Base-by-base conservation (phyloP, 352 stramenopile genomes). In the Pythium biforme region DNA sequence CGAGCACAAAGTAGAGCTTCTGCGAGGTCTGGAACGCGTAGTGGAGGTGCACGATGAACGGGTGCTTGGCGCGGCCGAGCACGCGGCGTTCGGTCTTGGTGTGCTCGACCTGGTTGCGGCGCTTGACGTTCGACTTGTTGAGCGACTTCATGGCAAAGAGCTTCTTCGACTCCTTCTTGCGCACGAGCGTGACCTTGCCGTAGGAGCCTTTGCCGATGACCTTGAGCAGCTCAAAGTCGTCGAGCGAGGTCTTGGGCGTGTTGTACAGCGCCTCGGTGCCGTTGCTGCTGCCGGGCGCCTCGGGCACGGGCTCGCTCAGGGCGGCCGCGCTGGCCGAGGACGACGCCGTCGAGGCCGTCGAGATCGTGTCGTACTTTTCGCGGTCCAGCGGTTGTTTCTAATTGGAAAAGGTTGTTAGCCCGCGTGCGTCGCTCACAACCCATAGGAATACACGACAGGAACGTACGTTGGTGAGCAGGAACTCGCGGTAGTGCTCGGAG, bases 1-100 rank as follows among this genome's bases (percentile, higher is more conserved):
- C 97, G 23, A 99, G 81, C 33, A 99, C 97, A 43, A 99, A 90
- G 75, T 98, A 99, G 27, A 99, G 82, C 75, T 99, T 99, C 59
- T 95, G 89, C 41, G 90, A 56, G n/a, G 91, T 98, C 82, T 99
- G 96, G 76, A 99, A 99, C 25, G 96, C 95, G 76, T 97, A 99
- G 71, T 99, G 93, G 41, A 99, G 79, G 39, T 95, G 96, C 57
- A 98, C 96, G 58, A 99, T 98, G 79, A 99, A 99, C 39, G 96
- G 95, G 75, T 99, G 96, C 64, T 94, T 96, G 20, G 97, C 90
- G n/a, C 94, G 76, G 37, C 90, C 94, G 10, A 99, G 77, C 46
- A 99, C 92, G 58, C 92, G 91, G 43, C 96, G 89, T 80, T 99
- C 97, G 10, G 94, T 98, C 72, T 97, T 95, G 8, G 95, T 99